A percentile compares a stretch with the other conserved stretches of the same genome.
Conservation (phyloP, 2,329 filamentous ascomycete species). For the Beauveria sp. region DNA sequence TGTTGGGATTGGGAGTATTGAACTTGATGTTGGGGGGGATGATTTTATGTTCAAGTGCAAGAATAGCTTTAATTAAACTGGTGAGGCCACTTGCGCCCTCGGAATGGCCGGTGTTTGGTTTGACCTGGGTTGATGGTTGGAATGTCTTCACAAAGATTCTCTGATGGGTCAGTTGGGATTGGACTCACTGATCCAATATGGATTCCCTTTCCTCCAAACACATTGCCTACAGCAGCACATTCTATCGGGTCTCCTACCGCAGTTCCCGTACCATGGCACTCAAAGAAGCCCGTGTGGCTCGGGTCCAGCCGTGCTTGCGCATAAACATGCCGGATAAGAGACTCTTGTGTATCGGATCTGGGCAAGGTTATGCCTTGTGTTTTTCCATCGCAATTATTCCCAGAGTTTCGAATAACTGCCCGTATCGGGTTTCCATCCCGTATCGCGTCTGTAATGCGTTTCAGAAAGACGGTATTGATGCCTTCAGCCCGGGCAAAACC, state of each 20-base stretch:
- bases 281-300: conserved; percentile 29
- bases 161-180: too few relatives aligned
- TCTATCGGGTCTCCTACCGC: conserved; percentile 13
- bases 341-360: neutral
- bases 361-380: neutral
- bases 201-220: neutral
- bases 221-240: neutral
- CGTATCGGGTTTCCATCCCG: conserved; percentile 9
- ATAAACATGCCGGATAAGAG: conserved; percentile 8
- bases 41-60: neutral
- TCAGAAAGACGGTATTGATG: conserved; percentile 23
- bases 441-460: conserved; percentile 21
- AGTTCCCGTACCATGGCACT: conserved; percentile 17
- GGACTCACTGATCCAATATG: conserved; percentile 8
- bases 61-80: conserved; percentile 15
- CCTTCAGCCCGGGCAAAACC: conserved; percentile 27
- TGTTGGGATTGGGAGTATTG: neutral
- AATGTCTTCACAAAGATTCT: too few relatives aligned
- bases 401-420: neutral
- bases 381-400: neutral
- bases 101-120: conserved; percentile 17
- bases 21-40: neutral
- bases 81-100: conserved; percentile 16
- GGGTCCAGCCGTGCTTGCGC: conserved; percentile 17
- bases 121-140: conserved; percentile 2